Base-by-base conservation (phyloP, 352 stramenopile genomes). In the Pythium sp. region DNA sequence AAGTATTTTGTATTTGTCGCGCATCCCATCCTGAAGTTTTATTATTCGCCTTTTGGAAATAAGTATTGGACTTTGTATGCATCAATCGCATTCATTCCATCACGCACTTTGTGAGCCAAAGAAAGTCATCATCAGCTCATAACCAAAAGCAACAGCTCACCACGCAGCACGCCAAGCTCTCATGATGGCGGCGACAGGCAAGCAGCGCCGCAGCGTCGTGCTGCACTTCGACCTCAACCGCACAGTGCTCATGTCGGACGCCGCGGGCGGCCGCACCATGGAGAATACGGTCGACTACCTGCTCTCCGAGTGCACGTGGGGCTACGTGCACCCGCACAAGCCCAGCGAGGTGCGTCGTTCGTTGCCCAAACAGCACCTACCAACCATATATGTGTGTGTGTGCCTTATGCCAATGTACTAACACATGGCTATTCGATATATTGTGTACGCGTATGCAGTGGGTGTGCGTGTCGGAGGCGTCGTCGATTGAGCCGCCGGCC, bases 151-250 rank as follows among this genome's bases (percentile, higher is more conserved):
- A 58, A 58, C 54, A 58, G 26, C 54, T 46, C 38, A 20, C 38
- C 28, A 30, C 28, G 28, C 28, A 30, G 3, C 28, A 30, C 28
- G 28, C 28, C 28, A 30, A 11, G 12, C 38, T 46, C 38, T 18
- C 26, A 38, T 58, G 26, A 60, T 60, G 55, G 55, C 55, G 28
- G 55, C 55, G 18, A 60, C 61, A 20, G 7, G 20, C n/a, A 47
- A 15, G 26, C 6, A 57, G 43, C 78, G 73, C 26, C 78, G 79
- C 64, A 72, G 65, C 54, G 78, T 95, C 11, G 84, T 95, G 70
- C 80, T 97, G 61, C 86, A 96, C 71, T 94, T 96, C 62, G 90
- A 97, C 66, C 72, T 96, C 60, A 97, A 97, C 79, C 88, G 88
- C 57, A 96, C 90, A 46, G 73, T 96, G 41, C 80, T 97, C 71